phyloP scores from a whole-genome alignment of 2,329 filamentous ascomycete species.

The Diplodia corticola region DNA sequence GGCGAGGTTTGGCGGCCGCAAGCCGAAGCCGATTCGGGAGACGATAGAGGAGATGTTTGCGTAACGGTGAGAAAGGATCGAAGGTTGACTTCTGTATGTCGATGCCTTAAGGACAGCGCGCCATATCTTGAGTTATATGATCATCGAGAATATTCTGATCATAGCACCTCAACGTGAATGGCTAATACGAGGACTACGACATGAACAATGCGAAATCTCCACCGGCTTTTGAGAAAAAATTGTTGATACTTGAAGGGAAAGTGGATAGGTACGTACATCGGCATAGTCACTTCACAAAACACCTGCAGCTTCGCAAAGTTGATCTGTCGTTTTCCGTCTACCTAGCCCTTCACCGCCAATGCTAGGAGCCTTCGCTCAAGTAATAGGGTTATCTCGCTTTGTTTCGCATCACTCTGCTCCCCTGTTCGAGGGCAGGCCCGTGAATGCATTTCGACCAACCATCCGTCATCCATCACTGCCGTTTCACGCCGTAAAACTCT shows the following conservation, averaged over 20 bases:
- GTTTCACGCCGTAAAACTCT: slow-evolving; percentile 9
- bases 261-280: no score
- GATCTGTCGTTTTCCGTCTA: background rate
- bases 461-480: background rate
- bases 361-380: background rate
- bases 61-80: background rate
- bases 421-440: background rate
- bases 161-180: no score
- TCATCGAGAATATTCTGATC: no score
- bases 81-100: background rate
- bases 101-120: no score
- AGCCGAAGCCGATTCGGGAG: slow-evolving; percentile 41
- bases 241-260: no score
- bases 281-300: background rate
- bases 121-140: no score
- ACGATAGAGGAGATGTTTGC: slow-evolving; percentile 46
- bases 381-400: background rate
- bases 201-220: background rate
- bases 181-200: no score
- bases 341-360: background rate
- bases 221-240: no score
- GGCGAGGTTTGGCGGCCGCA: slow-evolving; percentile 32
- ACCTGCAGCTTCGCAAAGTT: background rate
- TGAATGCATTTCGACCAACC: background rate
- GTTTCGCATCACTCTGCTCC: background rate